Evolutionary conservation across 2,329 filamentous ascomycete genomes (phyloP), one percentile per base, ranked within the genome.

Genomic region (Trichoderma semiorbis): DNA sequence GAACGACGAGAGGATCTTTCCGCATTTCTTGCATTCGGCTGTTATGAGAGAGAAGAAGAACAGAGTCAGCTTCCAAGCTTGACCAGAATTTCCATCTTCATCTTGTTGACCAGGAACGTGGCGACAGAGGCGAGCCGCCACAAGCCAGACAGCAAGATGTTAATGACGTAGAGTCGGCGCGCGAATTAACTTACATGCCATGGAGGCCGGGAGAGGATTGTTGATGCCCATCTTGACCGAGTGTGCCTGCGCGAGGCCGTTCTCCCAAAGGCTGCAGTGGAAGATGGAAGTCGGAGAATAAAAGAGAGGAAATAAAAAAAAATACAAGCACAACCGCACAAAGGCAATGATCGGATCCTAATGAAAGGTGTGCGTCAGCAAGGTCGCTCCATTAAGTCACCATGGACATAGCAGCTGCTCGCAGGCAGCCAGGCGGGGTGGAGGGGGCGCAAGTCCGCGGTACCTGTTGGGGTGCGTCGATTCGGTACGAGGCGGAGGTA

Each of bases 11-110:
- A 99, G 89, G 78, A 98, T 98, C 86, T 97, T 97, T 80, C 93
- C 93, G 80, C 94, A 96, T 84, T 99, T 99, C 83, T 92, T 96
- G 85, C 96, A 98, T 85, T 99, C 96, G 85, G 94, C 95, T 98
- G 82, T 69, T 32, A 8, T n/a, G 18, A 21, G 65, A 30, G 36
- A 50, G 26, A 43, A 58, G 60, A 63, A 16, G 18, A 69, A 1
- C 6, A 68, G 66, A 73, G 73, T 63, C 39, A 72, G 62, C 7
- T 62, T 69, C n/a, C 30, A 5, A 26, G 18, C 5, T 28, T 36
- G 18, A 8, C 34, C 21, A 36, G 16, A 36, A 12, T 18, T 11
- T 30, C 11, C 47, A 12, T 14, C 39, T 10, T 50, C 36, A n/a
- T 53, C 47, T 24, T 53, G 47, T 24, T 53, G 47, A 53, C 47